A percentile compares a stretch with the other conserved stretches of the same genome.
These are phyloP conservation scores for Arctium lappa DNA, from an alignment of 129 eudicot species.

Conservation along the genomic window DNA sequence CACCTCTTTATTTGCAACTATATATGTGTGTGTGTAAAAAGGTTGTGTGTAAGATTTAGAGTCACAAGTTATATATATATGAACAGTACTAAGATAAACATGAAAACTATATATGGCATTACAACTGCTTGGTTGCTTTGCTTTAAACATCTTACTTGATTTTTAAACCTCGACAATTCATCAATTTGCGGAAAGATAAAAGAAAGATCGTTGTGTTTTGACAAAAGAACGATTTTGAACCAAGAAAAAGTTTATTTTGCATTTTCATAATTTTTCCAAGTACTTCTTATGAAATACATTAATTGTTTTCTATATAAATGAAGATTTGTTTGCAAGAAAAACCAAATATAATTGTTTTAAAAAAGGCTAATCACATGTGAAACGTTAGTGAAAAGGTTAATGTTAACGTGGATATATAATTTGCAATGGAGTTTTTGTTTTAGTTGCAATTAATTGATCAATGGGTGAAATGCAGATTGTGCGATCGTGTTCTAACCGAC, in stretches of 20 bases:
- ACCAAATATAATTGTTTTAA: neutral
- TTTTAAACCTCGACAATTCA: neutral
- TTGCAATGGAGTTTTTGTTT: too few species aligned
- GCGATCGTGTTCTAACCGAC: neutral
- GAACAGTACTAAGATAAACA: neutral
- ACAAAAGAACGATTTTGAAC: neutral
- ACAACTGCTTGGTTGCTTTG: neutral
- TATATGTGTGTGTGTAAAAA: neutral
- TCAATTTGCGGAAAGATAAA: neutral
- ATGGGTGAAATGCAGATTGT: neutral
- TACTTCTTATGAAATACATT: too few species aligned
- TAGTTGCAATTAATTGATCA: too few species aligned
- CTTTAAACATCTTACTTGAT: neutral
- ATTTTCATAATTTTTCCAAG: neutral
- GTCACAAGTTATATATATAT: neutral
- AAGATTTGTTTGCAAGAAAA: neutral
- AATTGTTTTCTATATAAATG: neutral
- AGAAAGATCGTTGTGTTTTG: neutral
- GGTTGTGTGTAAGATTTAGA: neutral
- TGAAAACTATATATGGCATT: neutral
- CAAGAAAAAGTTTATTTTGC: neutral
- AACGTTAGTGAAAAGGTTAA: neutral
- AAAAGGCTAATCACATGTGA: neutral
- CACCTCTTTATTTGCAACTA: conserved; percentile 4
- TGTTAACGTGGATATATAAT: too few species aligned